Evolutionary conservation across 371 early-diverging fungal genomes (phyloP).

Genomic region (Mucor indicus): DNA sequence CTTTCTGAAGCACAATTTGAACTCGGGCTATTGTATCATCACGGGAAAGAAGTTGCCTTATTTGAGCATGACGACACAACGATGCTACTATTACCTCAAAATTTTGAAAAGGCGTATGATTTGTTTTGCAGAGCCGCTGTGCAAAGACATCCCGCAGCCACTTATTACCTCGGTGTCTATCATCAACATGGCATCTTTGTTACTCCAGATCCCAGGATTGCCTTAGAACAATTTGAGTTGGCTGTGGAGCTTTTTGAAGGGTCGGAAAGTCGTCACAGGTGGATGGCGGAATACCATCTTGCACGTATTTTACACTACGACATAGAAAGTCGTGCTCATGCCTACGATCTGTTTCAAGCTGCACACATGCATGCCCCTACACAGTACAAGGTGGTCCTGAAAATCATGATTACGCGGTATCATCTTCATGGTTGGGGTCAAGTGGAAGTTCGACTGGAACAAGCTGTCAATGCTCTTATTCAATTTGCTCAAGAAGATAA

Average conservation of each 20-base stretch:
- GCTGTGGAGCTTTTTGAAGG: conserved; percentile 22
- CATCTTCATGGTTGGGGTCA: conserved; percentile 39
- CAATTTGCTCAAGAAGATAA: conserved; percentile 24
- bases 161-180: conserved; percentile 36
- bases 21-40: conserved; percentile 35
- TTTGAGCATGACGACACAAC: background rate
- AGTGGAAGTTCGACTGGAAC: conserved; percentile 14
- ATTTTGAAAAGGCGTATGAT: conserved; percentile 35
- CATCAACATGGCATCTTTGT: conserved; percentile 41
- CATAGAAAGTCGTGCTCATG: conserved; percentile 15
- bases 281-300: conserved; percentile 40
- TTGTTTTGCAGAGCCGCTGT: conserved; percentile 36
- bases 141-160: conserved; percentile 33
- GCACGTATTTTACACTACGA: conserved; percentile 41
- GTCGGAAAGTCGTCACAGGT: conserved; percentile 17
- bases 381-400: conserved; percentile 14
- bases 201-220: conserved; percentile 17
- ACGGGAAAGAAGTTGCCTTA: conserved; percentile 18
- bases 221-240: conserved; percentile 30
- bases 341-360: conserved; percentile 24
- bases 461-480: conserved; percentile 27
- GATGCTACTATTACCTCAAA: conserved; percentile 21
- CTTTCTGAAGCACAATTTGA: conserved; percentile 31
- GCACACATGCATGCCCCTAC: conserved; percentile 26
- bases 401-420: conserved; percentile 38